A percentile compares a stretch with the other conserved stretches of the same genome.
phyloP scores from a whole-genome alignment of 441 rosid species.

The Capsella rubella region DNA sequence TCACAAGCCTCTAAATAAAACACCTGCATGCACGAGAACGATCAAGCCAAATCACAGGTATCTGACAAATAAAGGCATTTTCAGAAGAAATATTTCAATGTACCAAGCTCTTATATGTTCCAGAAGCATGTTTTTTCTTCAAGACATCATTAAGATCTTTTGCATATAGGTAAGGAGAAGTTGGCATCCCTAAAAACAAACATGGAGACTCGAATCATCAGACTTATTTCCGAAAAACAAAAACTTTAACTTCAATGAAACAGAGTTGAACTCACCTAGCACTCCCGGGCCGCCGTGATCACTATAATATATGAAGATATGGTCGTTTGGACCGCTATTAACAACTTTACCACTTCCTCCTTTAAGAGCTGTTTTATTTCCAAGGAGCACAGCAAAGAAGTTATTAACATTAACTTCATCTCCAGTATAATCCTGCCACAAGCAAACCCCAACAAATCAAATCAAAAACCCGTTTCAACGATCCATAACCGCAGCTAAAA shows the following conservation, averaged over 20 bases:
- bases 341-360: conserved; percentile 96
- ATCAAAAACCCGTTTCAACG: background rate
- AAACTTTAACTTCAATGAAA: background rate
- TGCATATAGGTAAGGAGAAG: conserved; percentile 73
- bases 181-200: conserved; percentile 78
- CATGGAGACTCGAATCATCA: conserved; percentile 20
- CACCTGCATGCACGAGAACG: conserved; percentile 54
- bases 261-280: conserved; percentile 66
- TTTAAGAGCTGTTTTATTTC: conserved; percentile 77
- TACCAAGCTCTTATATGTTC: conserved; percentile 86
- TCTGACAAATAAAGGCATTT: background rate
- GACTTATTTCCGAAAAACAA: background rate
- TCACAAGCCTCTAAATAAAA: conserved; percentile 97
- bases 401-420: conserved; percentile 69
- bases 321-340: conserved; percentile 86
- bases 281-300: conserved; percentile 98
- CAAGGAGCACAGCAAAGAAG: conserved; percentile 80
- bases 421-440: conserved; percentile 85
- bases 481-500: background rate
- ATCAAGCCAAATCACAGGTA: conserved; percentile 14
- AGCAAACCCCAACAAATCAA: conserved; percentile 1
- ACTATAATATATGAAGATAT: conserved; percentile 80
- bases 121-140: conserved; percentile 85
- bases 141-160: conserved; percentile 73
- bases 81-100: conserved; percentile 10